Conservation (phyloP, 352 stramenopile genomes). For the Phytopythium ostracodes region DNA sequence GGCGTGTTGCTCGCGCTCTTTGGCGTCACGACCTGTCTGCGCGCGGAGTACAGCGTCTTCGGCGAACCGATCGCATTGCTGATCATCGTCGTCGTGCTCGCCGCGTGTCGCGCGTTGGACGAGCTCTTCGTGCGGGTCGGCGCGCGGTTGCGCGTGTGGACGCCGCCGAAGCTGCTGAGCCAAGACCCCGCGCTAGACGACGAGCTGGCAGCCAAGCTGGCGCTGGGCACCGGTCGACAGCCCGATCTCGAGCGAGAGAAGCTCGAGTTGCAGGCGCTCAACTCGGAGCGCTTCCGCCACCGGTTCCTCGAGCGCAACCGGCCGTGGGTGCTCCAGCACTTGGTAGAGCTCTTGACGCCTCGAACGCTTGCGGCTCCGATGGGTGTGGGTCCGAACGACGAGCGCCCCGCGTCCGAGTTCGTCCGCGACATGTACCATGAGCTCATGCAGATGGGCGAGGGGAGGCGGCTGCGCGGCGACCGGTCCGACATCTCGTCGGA, state of each 20-base stretch:
- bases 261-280: slow-evolving; percentile 94
- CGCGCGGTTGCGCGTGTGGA: slow-evolving; percentile 89
- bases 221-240: slow-evolving; percentile 91
- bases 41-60: slow-evolving; percentile 92
- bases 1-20: slow-evolving; percentile 93
- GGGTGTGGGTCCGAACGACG: slow-evolving; percentile 41
- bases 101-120: slow-evolving; percentile 69
- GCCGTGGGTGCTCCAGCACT: slow-evolving; percentile 96
- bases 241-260: slow-evolving; percentile 94
- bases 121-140: slow-evolving; percentile 57
- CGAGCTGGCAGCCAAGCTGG: slow-evolving; percentile 93
- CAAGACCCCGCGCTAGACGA: slow-evolving; percentile 93
- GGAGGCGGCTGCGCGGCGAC: slow-evolving; percentile 81
- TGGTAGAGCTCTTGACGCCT: slow-evolving; percentile 95
- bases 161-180: slow-evolving; percentile 69
- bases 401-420: slow-evolving; percentile 90
- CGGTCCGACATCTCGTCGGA: slow-evolving; percentile 92
- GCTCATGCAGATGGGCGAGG: slow-evolving; percentile 92
- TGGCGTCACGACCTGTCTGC: slow-evolving; percentile 91
- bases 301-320: slow-evolving; percentile 96
- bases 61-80: slow-evolving; percentile 89
- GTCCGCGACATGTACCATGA: slow-evolving; percentile 96
- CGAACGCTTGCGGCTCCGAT: slow-evolving; percentile 72
- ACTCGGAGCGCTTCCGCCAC: slow-evolving; percentile 95
- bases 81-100: slow-evolving; percentile 83